These are phyloP conservation scores for Pascua guehoae DNA, from an alignment of 1,284 basidiomycete genomes.

Conservation along the genomic window DNA sequence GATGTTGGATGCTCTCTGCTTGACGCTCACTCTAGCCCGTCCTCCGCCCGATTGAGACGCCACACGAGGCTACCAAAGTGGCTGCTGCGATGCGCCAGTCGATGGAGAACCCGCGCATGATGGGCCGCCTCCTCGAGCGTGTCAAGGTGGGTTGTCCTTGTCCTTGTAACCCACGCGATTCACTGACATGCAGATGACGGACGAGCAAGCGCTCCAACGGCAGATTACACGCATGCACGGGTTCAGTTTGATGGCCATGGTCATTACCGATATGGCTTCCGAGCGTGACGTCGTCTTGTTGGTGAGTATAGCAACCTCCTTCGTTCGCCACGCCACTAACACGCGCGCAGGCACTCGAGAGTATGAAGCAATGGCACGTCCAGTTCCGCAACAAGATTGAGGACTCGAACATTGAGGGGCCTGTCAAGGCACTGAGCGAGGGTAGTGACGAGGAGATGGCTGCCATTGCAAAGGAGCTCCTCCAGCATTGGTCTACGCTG, in stretches of 20 bases:
- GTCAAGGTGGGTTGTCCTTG: constrained; percentile 61
- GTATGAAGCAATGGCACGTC: constrained; percentile 74
- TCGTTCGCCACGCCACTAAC: constrained; percentile 5
- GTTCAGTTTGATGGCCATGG: constrained; percentile 84
- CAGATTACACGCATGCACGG: constrained; percentile 91
- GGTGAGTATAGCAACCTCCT: constrained; percentile 51
- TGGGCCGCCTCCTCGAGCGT: constrained; percentile 78
- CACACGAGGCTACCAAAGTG: constrained; percentile 83
- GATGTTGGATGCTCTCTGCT: not conserved
- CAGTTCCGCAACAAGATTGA: constrained; percentile 89
- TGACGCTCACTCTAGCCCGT: constrained; percentile 43
- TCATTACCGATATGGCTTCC: constrained; percentile 68
- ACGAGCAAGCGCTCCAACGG: constrained; percentile 71
- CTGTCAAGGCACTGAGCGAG: constrained; percentile 55
- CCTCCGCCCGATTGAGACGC: constrained; percentile 64
- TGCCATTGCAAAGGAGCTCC: constrained; percentile 29
- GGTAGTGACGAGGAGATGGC: constrained; percentile 28
- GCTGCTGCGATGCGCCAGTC: constrained; percentile 89
- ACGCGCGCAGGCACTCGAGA: constrained; percentile 62
- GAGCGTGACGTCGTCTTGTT: constrained; percentile 69
- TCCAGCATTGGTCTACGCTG: constrained; percentile 42
- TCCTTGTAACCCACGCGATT: no score
- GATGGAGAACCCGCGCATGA: constrained; percentile 69
- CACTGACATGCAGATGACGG: constrained; percentile 64
- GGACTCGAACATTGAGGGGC: constrained; percentile 71